These are phyloP conservation scores for Tolypocladium guangdongense DNA, from an alignment of 2,329 filamentous ascomycete genomes.

Conservation along the genomic window DNA sequence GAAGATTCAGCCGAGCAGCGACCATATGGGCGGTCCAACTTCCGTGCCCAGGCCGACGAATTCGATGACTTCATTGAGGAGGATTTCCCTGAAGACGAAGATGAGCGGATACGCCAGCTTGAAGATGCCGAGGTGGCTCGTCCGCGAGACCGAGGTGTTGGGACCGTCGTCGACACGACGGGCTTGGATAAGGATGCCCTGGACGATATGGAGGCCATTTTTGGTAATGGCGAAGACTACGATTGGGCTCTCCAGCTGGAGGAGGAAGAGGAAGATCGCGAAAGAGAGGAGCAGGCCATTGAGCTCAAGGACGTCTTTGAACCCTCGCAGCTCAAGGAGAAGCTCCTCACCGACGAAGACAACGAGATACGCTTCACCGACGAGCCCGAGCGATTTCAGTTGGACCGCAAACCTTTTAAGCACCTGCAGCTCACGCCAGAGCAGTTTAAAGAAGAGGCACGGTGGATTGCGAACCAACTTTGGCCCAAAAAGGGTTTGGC, in stretches of 20 bases:
- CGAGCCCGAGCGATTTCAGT: constrained; percentile 87
- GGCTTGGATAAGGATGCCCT: constrained; percentile 86
- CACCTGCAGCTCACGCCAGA: constrained; percentile 70
- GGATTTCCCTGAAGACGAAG: constrained; percentile 81
- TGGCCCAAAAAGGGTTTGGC: constrained; percentile 76
- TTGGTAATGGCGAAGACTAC: constrained; percentile 92
- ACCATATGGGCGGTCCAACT: constrained; percentile 37
- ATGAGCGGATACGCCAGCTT: constrained; percentile 60
- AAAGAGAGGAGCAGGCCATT: constrained; percentile 70
- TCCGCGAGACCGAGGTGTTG: constrained; percentile 59
- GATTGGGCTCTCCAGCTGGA: constrained; percentile 88
- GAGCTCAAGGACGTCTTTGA: constrained; percentile 98
- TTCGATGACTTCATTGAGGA: constrained; percentile 97
- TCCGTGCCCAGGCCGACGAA: constrained; percentile 60
- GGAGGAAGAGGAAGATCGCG: constrained; percentile 70
- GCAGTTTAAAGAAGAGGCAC: constrained; percentile 79
- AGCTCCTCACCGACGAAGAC: constrained; percentile 90
- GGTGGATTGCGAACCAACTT: constrained; percentile 85
- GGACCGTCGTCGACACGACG: constrained; percentile 63
- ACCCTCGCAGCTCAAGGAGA: constrained; percentile 86
- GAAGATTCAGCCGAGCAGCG: constrained; percentile 55
- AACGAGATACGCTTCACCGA: constrained; percentile 82
- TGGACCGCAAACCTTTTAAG: constrained; percentile 82
- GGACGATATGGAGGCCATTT: constrained; percentile 93
- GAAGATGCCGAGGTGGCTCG: constrained; percentile 86